Conservation (phyloP, 2,329 filamentous ascomycete species). For the Stenocarpella maydis region DNA sequence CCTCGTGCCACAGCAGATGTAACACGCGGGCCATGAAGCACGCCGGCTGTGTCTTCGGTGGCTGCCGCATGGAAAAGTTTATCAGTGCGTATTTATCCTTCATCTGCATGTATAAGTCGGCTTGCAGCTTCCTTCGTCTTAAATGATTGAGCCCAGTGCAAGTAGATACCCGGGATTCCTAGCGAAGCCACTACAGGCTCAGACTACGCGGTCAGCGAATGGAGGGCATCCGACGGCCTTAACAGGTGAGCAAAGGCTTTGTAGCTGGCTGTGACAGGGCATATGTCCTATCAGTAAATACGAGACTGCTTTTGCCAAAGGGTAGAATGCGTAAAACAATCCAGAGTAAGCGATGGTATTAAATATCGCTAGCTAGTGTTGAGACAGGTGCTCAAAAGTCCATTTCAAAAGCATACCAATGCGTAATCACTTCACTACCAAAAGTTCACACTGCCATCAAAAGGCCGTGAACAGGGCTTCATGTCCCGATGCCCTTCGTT, state of each 20-base stretch:
- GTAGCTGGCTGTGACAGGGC: background rate
- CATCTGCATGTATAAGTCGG: too few species aligned
- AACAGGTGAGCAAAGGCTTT: background rate
- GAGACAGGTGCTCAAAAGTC: background rate
- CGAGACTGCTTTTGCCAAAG: background rate
- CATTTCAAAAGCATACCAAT: background rate
- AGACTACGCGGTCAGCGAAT: background rate
- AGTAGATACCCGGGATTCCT: background rate
- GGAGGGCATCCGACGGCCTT: too few species aligned
- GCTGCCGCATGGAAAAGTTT: background rate
- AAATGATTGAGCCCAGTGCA: background rate
- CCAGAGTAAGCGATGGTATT: background rate
- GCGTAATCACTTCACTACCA: background rate
- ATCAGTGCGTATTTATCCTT: background rate
- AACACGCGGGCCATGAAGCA: background rate
- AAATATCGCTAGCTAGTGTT: slow-evolving; percentile 13
- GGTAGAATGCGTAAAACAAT: background rate
- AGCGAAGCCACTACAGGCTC: background rate
- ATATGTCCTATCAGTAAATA: background rate
- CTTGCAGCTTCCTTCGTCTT: background rate
- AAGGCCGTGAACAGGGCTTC: background rate
- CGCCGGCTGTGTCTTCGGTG: background rate
- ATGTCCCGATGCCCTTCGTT: too few species aligned
- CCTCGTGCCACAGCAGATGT: background rate
- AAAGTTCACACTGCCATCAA: background rate